Conservation (phyloP, 805 yeast genomes). For the Wickerhamiella bombiphila region DNA sequence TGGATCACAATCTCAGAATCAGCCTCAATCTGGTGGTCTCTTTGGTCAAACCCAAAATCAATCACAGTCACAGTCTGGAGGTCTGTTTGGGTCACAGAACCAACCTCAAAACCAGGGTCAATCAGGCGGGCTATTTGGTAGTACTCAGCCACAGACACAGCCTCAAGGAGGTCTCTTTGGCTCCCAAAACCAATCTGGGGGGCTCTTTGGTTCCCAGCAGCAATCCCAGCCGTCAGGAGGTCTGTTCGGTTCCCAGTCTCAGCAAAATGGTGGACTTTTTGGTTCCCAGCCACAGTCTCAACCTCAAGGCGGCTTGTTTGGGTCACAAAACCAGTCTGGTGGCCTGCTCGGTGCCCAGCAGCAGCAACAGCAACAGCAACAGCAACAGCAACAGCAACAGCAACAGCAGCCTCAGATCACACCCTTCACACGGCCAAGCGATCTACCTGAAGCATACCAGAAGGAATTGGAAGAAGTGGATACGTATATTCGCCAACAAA, state of each 20-base stretch:
- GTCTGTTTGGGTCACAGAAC: slow-evolving; percentile 3
- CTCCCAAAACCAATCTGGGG: not conserved
- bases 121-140: slow-evolving; percentile 10
- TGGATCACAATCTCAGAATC: not conserved
- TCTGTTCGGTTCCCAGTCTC: not conserved
- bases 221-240: not conserved
- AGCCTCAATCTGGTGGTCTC: slow-evolving; percentile 3
- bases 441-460: slow-evolving; percentile 39
- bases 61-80: not conserved
- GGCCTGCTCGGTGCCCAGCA: slow-evolving; percentile 3
- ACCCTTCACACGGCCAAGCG: slow-evolving; percentile 44
- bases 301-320: not conserved
- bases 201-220: slow-evolving; percentile 1
- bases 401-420: slow-evolving; percentile 28
- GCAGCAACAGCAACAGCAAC: slow-evolving; percentile 14
- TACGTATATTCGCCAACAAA: slow-evolving; percentile 39
- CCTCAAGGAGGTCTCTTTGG: slow-evolving; percentile 3
- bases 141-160: slow-evolving; percentile 5
- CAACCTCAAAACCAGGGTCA: not conserved
- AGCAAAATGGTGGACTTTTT: slow-evolving; percentile 2
- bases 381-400: slow-evolving; percentile 14
- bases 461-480: slow-evolving; percentile 42
- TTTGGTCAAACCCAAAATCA: slow-evolving; percentile 1
- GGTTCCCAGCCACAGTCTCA: not conserved
- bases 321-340: not conserved